Base-by-base conservation (phyloP, 805 yeast genomes). In the Isabelozyma heimii region DNA sequence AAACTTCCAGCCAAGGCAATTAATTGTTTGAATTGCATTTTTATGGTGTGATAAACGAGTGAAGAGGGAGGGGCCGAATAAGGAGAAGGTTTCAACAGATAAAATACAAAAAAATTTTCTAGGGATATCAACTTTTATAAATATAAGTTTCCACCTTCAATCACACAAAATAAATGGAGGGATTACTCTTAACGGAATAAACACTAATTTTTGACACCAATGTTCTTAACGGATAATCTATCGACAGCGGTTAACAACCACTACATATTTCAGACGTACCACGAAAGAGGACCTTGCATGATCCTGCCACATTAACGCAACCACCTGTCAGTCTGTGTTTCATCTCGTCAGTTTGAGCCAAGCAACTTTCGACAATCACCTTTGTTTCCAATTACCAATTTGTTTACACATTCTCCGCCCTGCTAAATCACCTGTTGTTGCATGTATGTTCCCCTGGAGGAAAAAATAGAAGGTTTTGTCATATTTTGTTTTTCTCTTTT, bases 1-100 rank as follows among this genome's bases (percentile, higher is more conserved):
- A 47, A 42, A 16, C 37, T 16, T 13, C 39, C 50, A 39, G 45
- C 28, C 13, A 40, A 20, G 40, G 35, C 35, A 30, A 30, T 9
- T 30, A 30, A 15, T 38, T 38, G 17, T 15, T 15, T 38, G 14
- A 38, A 38, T 16, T 38, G 40, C 40, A 38, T 38, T 10, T 38
- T 4, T 12, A 38, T 38, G 12, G 15, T 38, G 12, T 9, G 14
- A 9, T 12, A 38, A 38, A 38, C 40, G 40, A 16, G 9, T 17
- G 35, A 3, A 30, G 9, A 9, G 9, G 30, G 9, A 8, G 8
- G n/a, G 35, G 35, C 35, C 3, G 35, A 30, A 30, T 9, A 30
- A 30, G 35, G 8, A 30, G 35, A 30, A 30, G 35, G 24, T 20
- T 20, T 20, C 24, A 20, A 20, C 5, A 30, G 35, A 9, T 5